Conservation (phyloP, 2,329 filamentous ascomycete genomes). For the Alternaria tenuissima region DNA sequence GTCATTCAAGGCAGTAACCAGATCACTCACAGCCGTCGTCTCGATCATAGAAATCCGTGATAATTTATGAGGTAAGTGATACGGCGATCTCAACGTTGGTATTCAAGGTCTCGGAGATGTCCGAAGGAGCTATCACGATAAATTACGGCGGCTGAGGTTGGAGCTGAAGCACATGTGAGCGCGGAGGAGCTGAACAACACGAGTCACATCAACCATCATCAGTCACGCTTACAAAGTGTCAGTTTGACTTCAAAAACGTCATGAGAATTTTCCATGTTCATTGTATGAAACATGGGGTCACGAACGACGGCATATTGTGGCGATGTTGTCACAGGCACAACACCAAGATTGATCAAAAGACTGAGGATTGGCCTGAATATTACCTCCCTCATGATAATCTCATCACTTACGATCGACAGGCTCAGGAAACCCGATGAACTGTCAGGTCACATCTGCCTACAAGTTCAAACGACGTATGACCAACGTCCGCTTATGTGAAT, state of each 20-base stretch:
- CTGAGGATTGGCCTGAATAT: not conserved
- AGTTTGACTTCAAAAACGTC: not conserved
- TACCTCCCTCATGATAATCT: not conserved
- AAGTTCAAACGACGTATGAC: not conserved
- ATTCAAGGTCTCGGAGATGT: not conserved
- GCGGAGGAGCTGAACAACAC: not conserved
- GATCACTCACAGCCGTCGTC: not conserved
- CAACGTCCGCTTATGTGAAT: not conserved
- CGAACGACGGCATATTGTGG: not conserved
- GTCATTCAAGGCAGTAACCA: not conserved
- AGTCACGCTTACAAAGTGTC: not conserved
- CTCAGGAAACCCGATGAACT: not conserved
- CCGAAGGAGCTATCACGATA: slow-evolving; percentile 1
- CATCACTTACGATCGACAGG: not conserved
- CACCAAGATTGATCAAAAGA: not conserved
- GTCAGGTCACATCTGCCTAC: not conserved
- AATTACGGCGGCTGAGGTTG: slow-evolving; percentile 5
- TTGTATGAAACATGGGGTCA: too few species aligned
- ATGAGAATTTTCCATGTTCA: too few species aligned
- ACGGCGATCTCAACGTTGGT: not conserved
- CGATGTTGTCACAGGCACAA: not conserved
- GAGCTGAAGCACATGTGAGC: slow-evolving; percentile 1
- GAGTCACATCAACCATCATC: not conserved
- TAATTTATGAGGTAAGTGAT: not conserved
- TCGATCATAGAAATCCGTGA: not conserved